These are phyloP conservation scores for Candida koratica DNA, from an alignment of 805 yeast species.

Conservation along the genomic window DNA sequence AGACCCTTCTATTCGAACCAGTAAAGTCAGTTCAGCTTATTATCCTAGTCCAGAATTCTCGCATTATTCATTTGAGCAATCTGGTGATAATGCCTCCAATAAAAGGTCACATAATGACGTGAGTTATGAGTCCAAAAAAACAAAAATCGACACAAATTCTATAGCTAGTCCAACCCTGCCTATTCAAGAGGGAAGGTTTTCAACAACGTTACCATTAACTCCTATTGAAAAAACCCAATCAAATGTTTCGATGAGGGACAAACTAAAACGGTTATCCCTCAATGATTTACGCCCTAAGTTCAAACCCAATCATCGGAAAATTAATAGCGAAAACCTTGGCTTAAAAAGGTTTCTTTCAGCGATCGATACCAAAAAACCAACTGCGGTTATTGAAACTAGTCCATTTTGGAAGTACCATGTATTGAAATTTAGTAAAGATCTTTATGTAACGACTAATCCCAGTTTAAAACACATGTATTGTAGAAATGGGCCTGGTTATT, in stretches of 20 bases:
- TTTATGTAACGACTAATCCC: slow-evolving; percentile 67
- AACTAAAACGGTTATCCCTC: slow-evolving; percentile 13
- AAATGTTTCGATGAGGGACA: slow-evolving; percentile 2
- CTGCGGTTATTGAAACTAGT: slow-evolving; percentile 7
- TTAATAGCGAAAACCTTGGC: slow-evolving; percentile 8
- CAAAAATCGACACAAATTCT: slow-evolving; percentile 3
- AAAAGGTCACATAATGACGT: not conserved
- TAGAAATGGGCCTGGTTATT: slow-evolving; percentile 61
- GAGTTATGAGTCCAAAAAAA: slow-evolving; percentile 1
- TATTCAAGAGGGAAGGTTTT: slow-evolving; percentile 1
- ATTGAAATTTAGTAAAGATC: slow-evolving; percentile 48
- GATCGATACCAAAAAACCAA: not conserved
- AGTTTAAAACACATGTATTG: slow-evolving; percentile 55
- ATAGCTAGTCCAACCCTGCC: not conserved
- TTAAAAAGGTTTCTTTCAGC: not conserved
- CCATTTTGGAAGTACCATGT: slow-evolving; percentile 65
- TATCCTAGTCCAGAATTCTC: slow-evolving; percentile 3
- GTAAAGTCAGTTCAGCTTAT: slow-evolving; percentile 6
- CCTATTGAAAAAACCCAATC: slow-evolving; percentile 4
- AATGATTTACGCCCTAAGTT: slow-evolving; percentile 8
- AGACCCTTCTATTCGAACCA: slow-evolving; percentile 12
- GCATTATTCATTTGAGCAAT: not conserved
- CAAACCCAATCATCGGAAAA: slow-evolving; percentile 11
- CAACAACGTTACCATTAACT: slow-evolving; percentile 3
- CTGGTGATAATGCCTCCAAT: not conserved